Evolutionary conservation across 2,329 filamentous ascomycete genomes (phyloP), one percentile per base, ranked within the genome.

Genomic region (Xylariaceae sp.): DNA sequence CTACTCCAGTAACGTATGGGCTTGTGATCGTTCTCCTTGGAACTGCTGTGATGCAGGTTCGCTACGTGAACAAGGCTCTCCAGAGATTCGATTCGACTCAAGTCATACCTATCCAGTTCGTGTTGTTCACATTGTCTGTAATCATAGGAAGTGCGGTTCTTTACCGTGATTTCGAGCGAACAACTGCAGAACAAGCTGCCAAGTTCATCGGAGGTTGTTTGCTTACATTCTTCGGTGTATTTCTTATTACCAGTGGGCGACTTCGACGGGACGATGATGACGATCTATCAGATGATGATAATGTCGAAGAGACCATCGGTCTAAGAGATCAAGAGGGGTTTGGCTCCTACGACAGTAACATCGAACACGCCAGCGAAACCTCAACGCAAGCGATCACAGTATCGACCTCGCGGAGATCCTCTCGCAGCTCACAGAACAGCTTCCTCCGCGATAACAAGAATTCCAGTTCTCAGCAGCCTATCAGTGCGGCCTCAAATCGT

Each of bases 41-140:
- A 51, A 97, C 93, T 1, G 94, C 94, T 5, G 79, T 99, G 61
- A 92, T 97, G 88, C 94, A 99, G 76, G 93, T 99, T 67, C 93
- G 91, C 71, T 99, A 97, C 72, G 84, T 99, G 72, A 99, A 97
- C 76, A 89, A 82, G 65, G 81, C 83, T 10, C 79, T 99, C 55
- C 92, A 97, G 72, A 86, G 90, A 51, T 99, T 97, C 77, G 91
- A 97, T 73, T 96, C 94, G 5, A 99, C 94, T 0, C 92, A 97
- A 73, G 94, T 99, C 66, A 99, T 99, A 64, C 94, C 94, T 0
- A 94, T 94, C 11, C 94, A 99, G 70, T 99, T 99, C 68, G 94
- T 99, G 53, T 84, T 95, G 64, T 99, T 99, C 73, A 99, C 94
- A 0, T 80, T 99, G 6, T 96, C 90, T 4, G 94, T 97, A 63